Base-by-base conservation (phyloP, 345 rosid species). In the Streptanthus diversifolius region DNA sequence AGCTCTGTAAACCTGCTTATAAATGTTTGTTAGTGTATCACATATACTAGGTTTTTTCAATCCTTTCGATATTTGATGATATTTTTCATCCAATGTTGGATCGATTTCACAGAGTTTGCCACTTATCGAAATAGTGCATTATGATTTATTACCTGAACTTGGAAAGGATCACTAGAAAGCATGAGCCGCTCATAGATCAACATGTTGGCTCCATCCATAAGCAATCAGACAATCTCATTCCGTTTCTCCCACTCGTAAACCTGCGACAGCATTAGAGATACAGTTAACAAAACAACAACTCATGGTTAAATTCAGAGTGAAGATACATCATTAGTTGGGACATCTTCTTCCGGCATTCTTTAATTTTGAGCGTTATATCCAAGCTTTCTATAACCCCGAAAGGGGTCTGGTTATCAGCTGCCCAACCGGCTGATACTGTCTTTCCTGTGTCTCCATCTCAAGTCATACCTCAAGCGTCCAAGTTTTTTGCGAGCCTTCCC, bases 191-290 rank as follows among this genome's bases (percentile, higher is more conserved):
- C 95, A 24, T 68, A 87, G 54, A 95, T 86, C 79, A 95, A 80
- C 90, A 85, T 91, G 84, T 95, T 95, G 65, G 99, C 93, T 22
- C 99, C 99, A 76, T 22, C 99, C 99, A 76, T 95, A 95, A 62
- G 96, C 97, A 68, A 95, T 90, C 68, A 95, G 86, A 79, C 95
- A 95, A 79, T 95, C 97, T 30, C 97, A 87, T 57, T 91, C 99
- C 96, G 90, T 95, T 81, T 95, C 99, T 77, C 99, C 99, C 19
- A 95, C 99, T 79, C 99, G 68, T 60, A 95, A 80, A 53, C 98
- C 97, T 93, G 78, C n/a, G 70, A 68, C 67, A 72, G n/a, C 51
- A 49, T 55, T 66, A 40, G 37, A 63, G 39, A 57, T 45, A 57
- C 48, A 57, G 5, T 35, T 43, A 33, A 70, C 56, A 67, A 15